Base-by-base conservation (phyloP, 2,329 filamentous ascomycete genomes). In the Talaromyces sp. region DNA sequence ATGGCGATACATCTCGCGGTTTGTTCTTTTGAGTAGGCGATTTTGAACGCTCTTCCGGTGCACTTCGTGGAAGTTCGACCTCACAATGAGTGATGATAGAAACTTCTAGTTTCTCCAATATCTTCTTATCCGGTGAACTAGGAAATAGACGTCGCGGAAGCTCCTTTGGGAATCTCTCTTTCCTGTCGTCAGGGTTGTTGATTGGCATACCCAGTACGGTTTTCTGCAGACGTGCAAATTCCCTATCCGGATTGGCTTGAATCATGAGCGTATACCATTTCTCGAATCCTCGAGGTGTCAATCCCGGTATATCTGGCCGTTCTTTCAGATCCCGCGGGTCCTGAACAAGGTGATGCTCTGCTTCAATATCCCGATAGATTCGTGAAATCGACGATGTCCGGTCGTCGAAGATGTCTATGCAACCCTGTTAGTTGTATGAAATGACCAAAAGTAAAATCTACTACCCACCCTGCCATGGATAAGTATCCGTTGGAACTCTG, bases 131-230 rank as follows among this genome's bases (percentile, higher is more conserved):
- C 1, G 81, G 77, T 7, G 73, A 70, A 0, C 77, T 75, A 0
- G 91, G 91, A 39, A 96, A 83, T 3, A 94, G 78, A 53, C 87
- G 81, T 40, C 90, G 80, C 1, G 89, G 86, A 2, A 96, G 80
- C 64, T 91, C 86, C 63, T 89, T 91, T 0, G 91, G 91, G 56
- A 95, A 86, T 2, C 88, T 80, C 70, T 92, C 89, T 10, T 82
- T 84, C 62, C 80, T 82, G 50, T 87, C 82, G 45, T 85, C 80
- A 0, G 84, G 79, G 56, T 86, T 84, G 65, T 70, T 85, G 64
- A 95, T 88, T 0, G 89, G 88, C 72, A 92, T 83, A 45, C 86
- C 81, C 3, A 84, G 71, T 3, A 92, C 82, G 21, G 90, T 83
- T 58, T 82, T 84, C 43, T 84, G 79, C 4, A 96, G 77, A 9